These are phyloP conservation scores for Amaranthus cruentus DNA, from an alignment of 148 eudicot species.

Conservation along the genomic window DNA sequence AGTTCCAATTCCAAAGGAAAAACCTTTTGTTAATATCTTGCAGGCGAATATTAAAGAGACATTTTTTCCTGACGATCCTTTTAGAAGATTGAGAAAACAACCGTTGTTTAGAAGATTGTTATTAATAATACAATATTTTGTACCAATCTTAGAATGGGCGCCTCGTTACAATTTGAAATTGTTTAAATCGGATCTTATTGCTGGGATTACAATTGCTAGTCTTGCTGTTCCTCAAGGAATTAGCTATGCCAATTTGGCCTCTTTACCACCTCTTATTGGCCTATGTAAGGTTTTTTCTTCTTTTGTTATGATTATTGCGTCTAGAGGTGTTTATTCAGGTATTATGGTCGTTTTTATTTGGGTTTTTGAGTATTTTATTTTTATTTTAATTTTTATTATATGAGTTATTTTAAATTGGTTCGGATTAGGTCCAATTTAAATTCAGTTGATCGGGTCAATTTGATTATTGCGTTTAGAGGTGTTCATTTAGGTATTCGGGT, in stretches of 20 bases:
- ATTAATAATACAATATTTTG: constrained; percentile 45
- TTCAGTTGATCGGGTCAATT: too few relatives aligned
- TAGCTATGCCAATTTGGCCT: constrained; percentile 64
- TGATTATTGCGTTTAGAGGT: too few relatives aligned
- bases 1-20: constrained; percentile 38
- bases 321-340: too few relatives aligned
- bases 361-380: too few relatives aligned
- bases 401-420: too few relatives aligned
- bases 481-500: too few relatives aligned
- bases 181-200: constrained; percentile 48
- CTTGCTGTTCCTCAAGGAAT: constrained; percentile 78
- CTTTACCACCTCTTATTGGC: constrained; percentile 58
- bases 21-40: constrained; percentile 34
- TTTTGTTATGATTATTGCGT: background rate
- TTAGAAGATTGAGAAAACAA: constrained; percentile 39
- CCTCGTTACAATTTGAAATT: constrained; percentile 42
- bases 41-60: constrained; percentile 46
- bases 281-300: constrained; percentile 36
- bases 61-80: constrained; percentile 61
- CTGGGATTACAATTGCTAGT: constrained; percentile 69
- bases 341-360: too few relatives aligned
- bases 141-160: constrained; percentile 65
- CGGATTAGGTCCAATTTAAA: too few relatives aligned
- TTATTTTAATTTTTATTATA: too few relatives aligned
- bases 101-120: constrained; percentile 22